These are phyloP conservation scores for Starmerella bombicola DNA, from an alignment of 805 yeast species.

Conservation along the genomic window DNA sequence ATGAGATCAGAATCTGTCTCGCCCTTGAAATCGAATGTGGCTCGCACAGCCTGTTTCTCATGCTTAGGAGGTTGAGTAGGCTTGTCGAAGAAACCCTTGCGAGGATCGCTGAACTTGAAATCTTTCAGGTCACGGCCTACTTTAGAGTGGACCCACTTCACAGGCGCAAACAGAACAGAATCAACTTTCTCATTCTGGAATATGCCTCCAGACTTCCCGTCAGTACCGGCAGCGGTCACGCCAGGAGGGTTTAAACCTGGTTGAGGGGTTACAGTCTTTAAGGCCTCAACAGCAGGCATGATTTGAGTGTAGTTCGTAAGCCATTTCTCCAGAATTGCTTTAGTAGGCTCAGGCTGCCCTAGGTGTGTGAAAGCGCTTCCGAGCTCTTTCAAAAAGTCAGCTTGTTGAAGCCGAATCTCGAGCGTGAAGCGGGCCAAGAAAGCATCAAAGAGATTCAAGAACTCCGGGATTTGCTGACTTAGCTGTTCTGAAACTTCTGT, in stretches of 20 bases:
- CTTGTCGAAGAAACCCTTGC: slow-evolving; percentile 15
- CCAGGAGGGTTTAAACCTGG: neutral
- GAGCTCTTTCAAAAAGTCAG: slow-evolving; percentile 19
- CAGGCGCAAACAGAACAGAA: slow-evolving; percentile 8
- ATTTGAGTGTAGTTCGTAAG: slow-evolving; percentile 14
- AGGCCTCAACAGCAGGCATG: slow-evolving; percentile 22
- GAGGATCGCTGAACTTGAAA: slow-evolving; percentile 14
- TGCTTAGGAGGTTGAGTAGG: slow-evolving; percentile 12
- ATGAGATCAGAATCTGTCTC: slow-evolving; percentile 31
- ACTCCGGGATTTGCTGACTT: slow-evolving; percentile 11
- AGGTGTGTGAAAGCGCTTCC: slow-evolving; percentile 23
- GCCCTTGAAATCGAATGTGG: slow-evolving; percentile 29
- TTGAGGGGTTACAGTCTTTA: slow-evolving; percentile 14
- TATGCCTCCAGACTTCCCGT: neutral
- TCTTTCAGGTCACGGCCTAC: slow-evolving; percentile 7
- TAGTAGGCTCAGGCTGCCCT: slow-evolving; percentile 18
- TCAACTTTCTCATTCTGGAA: slow-evolving; percentile 3
- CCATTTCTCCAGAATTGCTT: slow-evolving; percentile 11
- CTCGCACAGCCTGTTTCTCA: slow-evolving; percentile 23
- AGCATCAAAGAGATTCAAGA: slow-evolving; percentile 17
- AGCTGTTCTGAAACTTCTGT: neutral
- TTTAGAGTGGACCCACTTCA: slow-evolving; percentile 13
- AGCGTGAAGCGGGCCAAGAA: slow-evolving; percentile 17
- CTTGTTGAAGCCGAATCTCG: slow-evolving; percentile 15
- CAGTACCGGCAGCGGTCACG: neutral